phyloP scores from a whole-genome alignment of 2,329 filamentous ascomycete species.

The Hypomyces perniciosus region DNA sequence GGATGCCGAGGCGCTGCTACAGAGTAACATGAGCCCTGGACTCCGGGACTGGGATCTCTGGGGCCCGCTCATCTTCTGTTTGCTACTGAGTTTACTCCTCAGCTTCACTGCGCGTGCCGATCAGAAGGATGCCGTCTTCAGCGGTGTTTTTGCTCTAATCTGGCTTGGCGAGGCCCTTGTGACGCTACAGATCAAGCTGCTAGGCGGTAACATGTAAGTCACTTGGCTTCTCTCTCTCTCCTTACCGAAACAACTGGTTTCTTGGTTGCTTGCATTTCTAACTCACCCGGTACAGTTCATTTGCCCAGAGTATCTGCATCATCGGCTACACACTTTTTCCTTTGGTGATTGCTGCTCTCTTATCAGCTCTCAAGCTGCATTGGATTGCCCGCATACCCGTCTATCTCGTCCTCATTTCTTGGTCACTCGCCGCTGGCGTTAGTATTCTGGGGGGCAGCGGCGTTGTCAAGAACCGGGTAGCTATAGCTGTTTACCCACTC shows the following conservation, averaged over 20 bases:
- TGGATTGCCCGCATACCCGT: constrained; percentile 82
- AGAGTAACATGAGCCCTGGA: constrained; percentile 77
- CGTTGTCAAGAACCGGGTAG: constrained; percentile 90
- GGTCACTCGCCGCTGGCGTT: constrained; percentile 91
- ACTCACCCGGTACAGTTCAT: constrained; percentile 58
- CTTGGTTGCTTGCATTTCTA: constrained; percentile 13
- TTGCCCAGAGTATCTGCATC: constrained; percentile 95
- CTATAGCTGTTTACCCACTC: constrained; percentile 87
- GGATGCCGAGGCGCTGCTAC: constrained; percentile 56
- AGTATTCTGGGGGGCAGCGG: constrained; percentile 95
- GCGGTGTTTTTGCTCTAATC: constrained; percentile 91
- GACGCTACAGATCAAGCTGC: constrained; percentile 93
- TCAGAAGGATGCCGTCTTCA: constrained; percentile 87
- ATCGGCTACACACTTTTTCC: constrained; percentile 98
- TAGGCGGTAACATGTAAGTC: constrained; percentile 94
- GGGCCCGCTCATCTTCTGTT: constrained; percentile 92
- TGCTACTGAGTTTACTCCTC: constrained; percentile 80
- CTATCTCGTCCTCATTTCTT: constrained; percentile 80
- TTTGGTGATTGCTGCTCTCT: constrained; percentile 82
- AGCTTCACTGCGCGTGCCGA: constrained; percentile 73
- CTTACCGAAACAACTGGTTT: background rate
- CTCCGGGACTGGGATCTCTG: constrained; percentile 96
- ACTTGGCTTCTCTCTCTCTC: background rate
- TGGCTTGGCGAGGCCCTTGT: constrained; percentile 97
- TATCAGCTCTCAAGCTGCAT: constrained; percentile 76